Evolutionary conservation across 2,329 filamentous ascomycete genomes (phyloP).

Genomic region (Colletotrichum horii): DNA sequence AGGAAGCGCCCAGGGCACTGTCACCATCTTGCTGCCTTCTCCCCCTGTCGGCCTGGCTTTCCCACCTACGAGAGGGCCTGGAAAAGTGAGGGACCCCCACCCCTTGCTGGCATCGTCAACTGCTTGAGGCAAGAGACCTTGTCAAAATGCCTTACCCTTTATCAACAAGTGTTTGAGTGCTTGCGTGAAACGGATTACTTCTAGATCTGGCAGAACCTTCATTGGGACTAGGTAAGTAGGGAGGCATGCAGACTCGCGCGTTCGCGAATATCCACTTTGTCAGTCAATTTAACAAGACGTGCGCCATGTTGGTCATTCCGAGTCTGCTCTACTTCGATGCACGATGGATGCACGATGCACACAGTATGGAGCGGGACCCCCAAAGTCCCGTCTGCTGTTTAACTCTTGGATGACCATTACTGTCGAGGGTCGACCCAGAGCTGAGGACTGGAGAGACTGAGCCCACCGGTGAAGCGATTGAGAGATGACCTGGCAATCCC

Average conservation of each 20-base stretch:
- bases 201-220: not conserved
- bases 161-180: not conserved
- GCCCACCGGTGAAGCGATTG: not conserved
- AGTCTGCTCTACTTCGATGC: not conserved
- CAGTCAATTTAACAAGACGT: not conserved
- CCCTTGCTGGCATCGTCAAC: not conserved
- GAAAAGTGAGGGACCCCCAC: not conserved
- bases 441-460: not conserved
- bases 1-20: not conserved
- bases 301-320: not conserved
- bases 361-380: conserved; percentile 1
- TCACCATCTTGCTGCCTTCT: not conserved
- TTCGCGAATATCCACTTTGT: not conserved
- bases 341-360: not conserved
- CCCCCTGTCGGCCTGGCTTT: not conserved
- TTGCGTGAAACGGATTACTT: not conserved
- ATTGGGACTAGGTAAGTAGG: not conserved
- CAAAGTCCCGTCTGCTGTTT: not conserved
- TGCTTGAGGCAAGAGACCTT: not conserved
- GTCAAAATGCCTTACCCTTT: not conserved
- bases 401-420: not conserved
- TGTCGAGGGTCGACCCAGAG: not conserved
- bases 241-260: not conserved
- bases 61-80: not conserved
- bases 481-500: not conserved